These are phyloP conservation scores for Amanita pseudoporphyria DNA, from an alignment of 768 basidiomycete species.

Conservation along the genomic window DNA sequence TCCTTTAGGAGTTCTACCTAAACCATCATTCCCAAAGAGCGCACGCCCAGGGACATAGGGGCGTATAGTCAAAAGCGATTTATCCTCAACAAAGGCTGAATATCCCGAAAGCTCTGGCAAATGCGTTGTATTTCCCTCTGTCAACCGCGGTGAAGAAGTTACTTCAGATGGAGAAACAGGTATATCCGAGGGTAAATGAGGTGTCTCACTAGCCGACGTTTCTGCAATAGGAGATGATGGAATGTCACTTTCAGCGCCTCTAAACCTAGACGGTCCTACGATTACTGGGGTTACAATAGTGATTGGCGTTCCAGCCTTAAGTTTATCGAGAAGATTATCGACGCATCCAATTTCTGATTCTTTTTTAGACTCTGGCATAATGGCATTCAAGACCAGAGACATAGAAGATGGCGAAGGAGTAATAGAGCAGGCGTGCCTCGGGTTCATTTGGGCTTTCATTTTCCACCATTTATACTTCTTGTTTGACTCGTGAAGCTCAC, in stretches of 20 bases:
- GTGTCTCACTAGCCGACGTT: not conserved
- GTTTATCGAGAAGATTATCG: not conserved
- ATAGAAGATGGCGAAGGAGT: slow-evolving; percentile 2
- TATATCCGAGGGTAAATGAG: not conserved
- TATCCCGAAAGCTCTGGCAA: not conserved
- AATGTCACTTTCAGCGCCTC: not conserved
- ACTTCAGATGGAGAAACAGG: not conserved
- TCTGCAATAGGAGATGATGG: not conserved
- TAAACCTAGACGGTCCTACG: not conserved
- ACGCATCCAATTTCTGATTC: not conserved
- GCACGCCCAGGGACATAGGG: slow-evolving; percentile 2
- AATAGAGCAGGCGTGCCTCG: not conserved
- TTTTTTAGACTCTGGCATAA: not conserved
- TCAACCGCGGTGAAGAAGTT: not conserved
- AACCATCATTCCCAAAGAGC: not conserved
- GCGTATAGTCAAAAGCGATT: not conserved
- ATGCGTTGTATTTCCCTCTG: not conserved
- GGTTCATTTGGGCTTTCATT: slow-evolving; percentile 1
- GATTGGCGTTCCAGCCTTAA: not conserved
- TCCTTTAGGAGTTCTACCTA: not conserved
- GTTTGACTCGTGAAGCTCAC: not conserved
- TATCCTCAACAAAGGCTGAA: not conserved
- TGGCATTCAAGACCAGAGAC: not conserved
- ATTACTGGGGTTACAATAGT: not conserved
- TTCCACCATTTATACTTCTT: slow-evolving; percentile 2